Conservation (phyloP, 2,329 filamentous ascomycete genomes). For the Coleophoma eucalyptorum region DNA sequence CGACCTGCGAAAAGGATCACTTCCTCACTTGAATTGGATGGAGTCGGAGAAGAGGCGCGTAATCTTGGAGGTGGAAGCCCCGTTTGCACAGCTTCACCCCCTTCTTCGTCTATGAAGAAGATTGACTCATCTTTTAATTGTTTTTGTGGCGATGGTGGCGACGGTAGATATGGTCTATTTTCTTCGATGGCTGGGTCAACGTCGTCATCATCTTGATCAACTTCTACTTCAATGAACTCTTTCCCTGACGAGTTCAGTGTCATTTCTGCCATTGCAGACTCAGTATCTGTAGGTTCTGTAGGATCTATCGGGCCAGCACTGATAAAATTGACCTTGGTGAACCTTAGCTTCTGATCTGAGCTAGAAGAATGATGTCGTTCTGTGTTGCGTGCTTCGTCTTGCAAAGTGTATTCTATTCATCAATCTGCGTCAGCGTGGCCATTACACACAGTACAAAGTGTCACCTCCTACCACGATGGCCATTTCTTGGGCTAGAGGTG, state of each 20-base stretch:
- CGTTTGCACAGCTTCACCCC: slow-evolving; percentile 23
- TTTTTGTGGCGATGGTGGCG: slow-evolving; percentile 1
- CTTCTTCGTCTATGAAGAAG: slow-evolving; percentile 30
- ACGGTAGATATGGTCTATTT: too few relatives aligned
- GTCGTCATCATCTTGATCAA: background rate
- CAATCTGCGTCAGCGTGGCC: background rate
- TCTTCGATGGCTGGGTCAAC: too few relatives aligned
- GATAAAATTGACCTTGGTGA: slow-evolving; percentile 55
- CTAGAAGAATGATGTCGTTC: slow-evolving; percentile 44
- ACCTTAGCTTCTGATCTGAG: slow-evolving; percentile 45
- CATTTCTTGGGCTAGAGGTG: slow-evolving; percentile 8
- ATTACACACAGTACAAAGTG: background rate
- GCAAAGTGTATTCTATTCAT: slow-evolving; percentile 31
- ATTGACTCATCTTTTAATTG: slow-evolving; percentile 5
- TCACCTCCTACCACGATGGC: slow-evolving; percentile 11
- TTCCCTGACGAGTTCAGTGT: slow-evolving; percentile 9
- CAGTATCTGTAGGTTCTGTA: slow-evolving; percentile 16
- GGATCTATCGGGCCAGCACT: slow-evolving; percentile 48
- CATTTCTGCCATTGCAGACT: slow-evolving; percentile 19
- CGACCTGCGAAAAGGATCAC: slow-evolving; percentile 65
- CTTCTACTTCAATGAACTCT: background rate
- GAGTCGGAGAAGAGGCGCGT: slow-evolving; percentile 29
- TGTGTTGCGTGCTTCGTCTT: slow-evolving; percentile 55
- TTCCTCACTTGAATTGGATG: slow-evolving; percentile 66
- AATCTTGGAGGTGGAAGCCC: slow-evolving; percentile 25